Evolutionary conservation across 306 rosid genomes (phyloP).

Genomic region (Cicer pinnatifidum): DNA sequence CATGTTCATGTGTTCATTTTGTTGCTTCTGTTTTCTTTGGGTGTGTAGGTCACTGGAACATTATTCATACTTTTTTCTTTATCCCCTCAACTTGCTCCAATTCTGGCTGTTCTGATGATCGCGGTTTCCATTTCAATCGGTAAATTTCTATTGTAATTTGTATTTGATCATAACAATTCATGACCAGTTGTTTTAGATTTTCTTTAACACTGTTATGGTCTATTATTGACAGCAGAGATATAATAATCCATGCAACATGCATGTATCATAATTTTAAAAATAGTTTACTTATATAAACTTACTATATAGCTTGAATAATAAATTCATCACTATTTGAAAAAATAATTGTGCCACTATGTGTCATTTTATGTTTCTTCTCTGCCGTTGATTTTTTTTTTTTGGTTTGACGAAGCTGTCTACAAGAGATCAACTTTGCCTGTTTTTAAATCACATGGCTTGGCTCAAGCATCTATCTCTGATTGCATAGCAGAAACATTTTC

Average conservation of each 20-base stretch:
- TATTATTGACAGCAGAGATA: constrained; percentile 1
- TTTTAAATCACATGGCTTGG: constrained; percentile 84
- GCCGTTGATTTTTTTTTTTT: constrained; percentile 49
- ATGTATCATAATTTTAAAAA: constrained; percentile 26
- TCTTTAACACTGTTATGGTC: constrained; percentile 19
- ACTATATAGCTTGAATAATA: constrained; percentile 32
- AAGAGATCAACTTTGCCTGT: constrained; percentile 92
- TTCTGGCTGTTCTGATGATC: constrained; percentile 76
- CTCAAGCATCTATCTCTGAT: constrained; percentile 88
- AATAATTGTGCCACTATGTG: not conserved
- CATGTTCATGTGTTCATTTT: constrained; percentile 25
- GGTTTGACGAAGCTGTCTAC: constrained; percentile 69
- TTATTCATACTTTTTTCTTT: constrained; percentile 74
- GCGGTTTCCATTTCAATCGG: constrained; percentile 83
- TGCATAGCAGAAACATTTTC: constrained; percentile 92
- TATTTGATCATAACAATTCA: constrained; percentile 32
- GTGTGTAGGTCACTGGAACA: constrained; percentile 79
- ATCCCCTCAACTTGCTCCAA: constrained; percentile 94
- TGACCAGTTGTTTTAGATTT: constrained; percentile 27
- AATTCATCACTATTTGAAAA: constrained; percentile 19
- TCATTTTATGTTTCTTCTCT: constrained; percentile 41
- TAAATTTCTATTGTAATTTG: constrained; percentile 44
- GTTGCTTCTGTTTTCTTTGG: constrained; percentile 44
- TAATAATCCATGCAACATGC: not conserved
- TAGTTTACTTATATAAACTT: constrained; percentile 26